Percentiles rank a stretch among this genome's conserved stretches.
Evolutionary conservation across 352 stramenopile genomes (phyloP).

Genomic region (Globisporangium yorkense): DNA sequence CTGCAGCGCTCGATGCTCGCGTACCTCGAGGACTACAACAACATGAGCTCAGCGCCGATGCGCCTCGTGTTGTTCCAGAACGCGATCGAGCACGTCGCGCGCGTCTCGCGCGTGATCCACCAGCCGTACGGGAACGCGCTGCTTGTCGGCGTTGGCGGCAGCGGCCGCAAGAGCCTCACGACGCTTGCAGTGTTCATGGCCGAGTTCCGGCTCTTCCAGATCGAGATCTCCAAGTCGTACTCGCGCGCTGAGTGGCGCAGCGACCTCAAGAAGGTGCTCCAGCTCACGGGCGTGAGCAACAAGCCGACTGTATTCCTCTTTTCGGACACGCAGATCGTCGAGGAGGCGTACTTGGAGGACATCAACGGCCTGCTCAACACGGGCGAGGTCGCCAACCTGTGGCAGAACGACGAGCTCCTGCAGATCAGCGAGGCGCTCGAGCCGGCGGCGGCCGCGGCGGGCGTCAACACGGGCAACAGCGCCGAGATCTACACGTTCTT

Average conservation of each 20-base stretch:
- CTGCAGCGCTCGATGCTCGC: slow-evolving; percentile 86
- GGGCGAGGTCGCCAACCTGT: slow-evolving; percentile 91
- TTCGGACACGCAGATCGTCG: slow-evolving; percentile 91
- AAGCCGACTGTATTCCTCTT: slow-evolving; percentile 92
- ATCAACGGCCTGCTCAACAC: slow-evolving; percentile 93
- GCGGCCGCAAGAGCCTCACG: slow-evolving; percentile 90
- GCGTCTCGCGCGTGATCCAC: slow-evolving; percentile 91
- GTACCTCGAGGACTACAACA: slow-evolving; percentile 95
- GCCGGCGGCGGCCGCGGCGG: slow-evolving; percentile 40
- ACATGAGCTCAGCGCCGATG: slow-evolving; percentile 92
- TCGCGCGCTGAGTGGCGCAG: slow-evolving; percentile 90
- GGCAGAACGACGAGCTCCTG: slow-evolving; percentile 86
- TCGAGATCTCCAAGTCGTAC: slow-evolving; percentile 95
- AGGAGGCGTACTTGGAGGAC: slow-evolving; percentile 91
- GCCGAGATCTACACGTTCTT: slow-evolving; percentile 90
- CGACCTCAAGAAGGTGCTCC: slow-evolving; percentile 88
- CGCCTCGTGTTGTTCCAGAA: slow-evolving; percentile 93
- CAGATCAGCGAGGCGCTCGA: slow-evolving; percentile 77
- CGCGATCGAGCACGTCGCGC: slow-evolving; percentile 91
- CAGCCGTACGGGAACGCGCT: slow-evolving; percentile 92
- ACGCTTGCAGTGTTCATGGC: slow-evolving; percentile 92
- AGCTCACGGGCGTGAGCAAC: slow-evolving; percentile 72
- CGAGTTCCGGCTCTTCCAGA: slow-evolving; percentile 93
- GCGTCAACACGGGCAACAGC: slow-evolving; percentile 67
- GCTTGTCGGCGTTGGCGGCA: slow-evolving; percentile 91